phyloP scores from a whole-genome alignment of 2,329 filamentous ascomycete genomes.

The Trichoderma sp. region DNA sequence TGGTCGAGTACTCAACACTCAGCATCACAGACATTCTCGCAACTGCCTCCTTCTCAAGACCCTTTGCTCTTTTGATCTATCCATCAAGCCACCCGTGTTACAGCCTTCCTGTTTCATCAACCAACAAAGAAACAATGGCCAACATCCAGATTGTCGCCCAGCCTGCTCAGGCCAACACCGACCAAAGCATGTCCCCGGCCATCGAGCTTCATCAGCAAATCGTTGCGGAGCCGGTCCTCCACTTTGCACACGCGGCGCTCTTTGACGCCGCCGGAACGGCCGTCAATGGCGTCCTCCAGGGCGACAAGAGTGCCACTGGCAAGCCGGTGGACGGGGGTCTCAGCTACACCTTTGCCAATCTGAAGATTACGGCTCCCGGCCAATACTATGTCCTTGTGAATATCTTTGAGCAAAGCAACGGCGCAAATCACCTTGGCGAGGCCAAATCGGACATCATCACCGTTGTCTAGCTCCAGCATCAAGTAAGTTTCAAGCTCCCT shows the following conservation, averaged over 20 bases:
- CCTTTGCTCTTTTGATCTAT: not conserved
- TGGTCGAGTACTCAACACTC: not conserved
- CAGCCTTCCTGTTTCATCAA: not conserved
- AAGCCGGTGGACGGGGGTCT: conserved; percentile 29
- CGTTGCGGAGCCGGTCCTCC: conserved; percentile 27
- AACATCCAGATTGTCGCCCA: conserved; percentile 33
- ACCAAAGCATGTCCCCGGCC: conserved; percentile 33
- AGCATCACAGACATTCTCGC: not conserved
- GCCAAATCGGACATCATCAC: conserved; percentile 31
- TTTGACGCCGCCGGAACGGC: conserved; percentile 31
- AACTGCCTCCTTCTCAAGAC: not conserved
- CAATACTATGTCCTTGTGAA: conserved; percentile 38
- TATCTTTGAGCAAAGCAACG: conserved; percentile 33
- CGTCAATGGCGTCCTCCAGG: conserved; percentile 31
- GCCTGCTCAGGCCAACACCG: conserved; percentile 32
- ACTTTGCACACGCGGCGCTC: conserved; percentile 37
- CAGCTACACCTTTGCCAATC: conserved; percentile 36
- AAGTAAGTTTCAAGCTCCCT: not conserved
- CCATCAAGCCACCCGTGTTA: not conserved
- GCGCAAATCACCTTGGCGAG: conserved; percentile 29
- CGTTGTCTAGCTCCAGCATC: conserved; percentile 9
- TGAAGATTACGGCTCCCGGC: conserved; percentile 34
- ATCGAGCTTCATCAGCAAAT: conserved; percentile 32
- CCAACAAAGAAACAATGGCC: not conserved
- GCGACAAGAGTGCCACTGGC: conserved; percentile 32